A percentile compares a stretch with the other conserved stretches of the same genome.
Evolutionary conservation across 73 alveolate genomes (phyloP).

Genomic region (Tetrahymena borealis): DNA sequence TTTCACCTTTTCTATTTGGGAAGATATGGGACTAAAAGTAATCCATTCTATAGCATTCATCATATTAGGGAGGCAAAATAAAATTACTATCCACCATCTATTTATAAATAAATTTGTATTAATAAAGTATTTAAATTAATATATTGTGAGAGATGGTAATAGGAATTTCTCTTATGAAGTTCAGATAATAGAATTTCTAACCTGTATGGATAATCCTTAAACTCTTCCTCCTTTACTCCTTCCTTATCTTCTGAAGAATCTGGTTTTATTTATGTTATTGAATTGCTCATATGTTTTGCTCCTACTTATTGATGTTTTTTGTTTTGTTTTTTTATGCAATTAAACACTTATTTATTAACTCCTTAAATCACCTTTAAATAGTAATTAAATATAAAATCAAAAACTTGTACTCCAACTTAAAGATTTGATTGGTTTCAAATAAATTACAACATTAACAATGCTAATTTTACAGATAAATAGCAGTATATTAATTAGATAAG

Average conservation of each 20-base stretch:
- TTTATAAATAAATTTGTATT: not conserved
- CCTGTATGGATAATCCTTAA: not conserved
- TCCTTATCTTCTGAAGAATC: not conserved
- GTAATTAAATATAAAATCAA: no score
- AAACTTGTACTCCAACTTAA: no score
- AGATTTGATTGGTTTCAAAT: no score
- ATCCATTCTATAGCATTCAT: constrained; percentile 60
- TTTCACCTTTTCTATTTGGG: constrained; percentile 36
- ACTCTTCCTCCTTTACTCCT: not conserved
- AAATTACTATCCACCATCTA: constrained; percentile 35
- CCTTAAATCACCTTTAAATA: no score
- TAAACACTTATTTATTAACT: no score
- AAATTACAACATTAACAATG: no score
- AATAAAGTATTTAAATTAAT: not conserved
- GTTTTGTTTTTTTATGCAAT: no score
- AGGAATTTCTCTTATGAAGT: no score
- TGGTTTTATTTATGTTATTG: not conserved
- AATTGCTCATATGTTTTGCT: not conserved
- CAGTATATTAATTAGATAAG: no score
- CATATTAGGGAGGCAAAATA: constrained; percentile 52
- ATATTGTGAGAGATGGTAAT: not conserved
- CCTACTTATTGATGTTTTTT: no score
- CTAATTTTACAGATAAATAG: no score
- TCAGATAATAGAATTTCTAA: no score
- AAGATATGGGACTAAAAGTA: constrained; percentile 50